Conservation (phyloP, 2,329 filamentous ascomycete species). For the Penicillium hesseltinei region DNA sequence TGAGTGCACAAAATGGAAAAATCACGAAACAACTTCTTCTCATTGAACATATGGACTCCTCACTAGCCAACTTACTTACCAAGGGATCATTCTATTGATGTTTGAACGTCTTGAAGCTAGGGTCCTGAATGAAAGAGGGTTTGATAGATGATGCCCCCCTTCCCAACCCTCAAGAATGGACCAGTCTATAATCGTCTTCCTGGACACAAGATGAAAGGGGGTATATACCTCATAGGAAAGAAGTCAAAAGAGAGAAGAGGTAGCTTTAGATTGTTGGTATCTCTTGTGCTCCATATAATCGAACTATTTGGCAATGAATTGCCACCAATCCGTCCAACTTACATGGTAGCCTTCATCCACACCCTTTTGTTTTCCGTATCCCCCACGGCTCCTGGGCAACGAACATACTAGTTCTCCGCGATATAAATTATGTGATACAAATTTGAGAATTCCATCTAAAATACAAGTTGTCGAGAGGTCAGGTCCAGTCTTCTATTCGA, state of each 20-base stretch:
- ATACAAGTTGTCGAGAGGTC: conserved; percentile 9
- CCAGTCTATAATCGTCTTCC: background rate
- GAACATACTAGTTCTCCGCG: background rate
- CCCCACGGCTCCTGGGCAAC: background rate
- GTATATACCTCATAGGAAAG: background rate
- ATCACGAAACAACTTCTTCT: background rate
- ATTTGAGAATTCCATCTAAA: conserved; percentile 13
- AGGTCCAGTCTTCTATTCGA: conserved; percentile 31
- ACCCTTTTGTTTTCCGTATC: background rate
- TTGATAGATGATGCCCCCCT: too few species aligned
- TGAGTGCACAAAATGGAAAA: background rate
- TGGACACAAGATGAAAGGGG: background rate
- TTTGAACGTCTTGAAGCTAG: background rate
- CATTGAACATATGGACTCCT: background rate
- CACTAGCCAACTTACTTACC: too few species aligned
- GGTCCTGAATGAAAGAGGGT: background rate
- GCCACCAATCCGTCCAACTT: background rate
- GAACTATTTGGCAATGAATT: background rate
- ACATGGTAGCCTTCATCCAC: background rate
- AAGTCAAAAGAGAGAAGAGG: background rate
- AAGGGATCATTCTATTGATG: background rate
- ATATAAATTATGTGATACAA: conserved; percentile 11
- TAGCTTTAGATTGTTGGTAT: background rate
- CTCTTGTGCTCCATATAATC: background rate
- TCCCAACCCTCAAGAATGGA: background rate